These are phyloP conservation scores for Mimosa bimucronata DNA, from an alignment of 306 rosid species.

Conservation along the genomic window DNA sequence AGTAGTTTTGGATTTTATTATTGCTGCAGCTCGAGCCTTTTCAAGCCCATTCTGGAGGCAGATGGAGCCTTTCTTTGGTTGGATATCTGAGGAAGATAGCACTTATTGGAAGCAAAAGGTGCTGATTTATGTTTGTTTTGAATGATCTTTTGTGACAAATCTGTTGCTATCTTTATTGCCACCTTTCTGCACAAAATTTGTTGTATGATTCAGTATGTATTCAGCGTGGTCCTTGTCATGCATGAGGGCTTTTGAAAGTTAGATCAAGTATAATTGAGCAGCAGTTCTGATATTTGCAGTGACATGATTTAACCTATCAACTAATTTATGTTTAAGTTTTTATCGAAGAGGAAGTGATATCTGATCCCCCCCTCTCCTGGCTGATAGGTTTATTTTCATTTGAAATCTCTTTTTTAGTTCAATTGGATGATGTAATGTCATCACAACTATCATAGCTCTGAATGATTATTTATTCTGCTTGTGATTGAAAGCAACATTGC, in stretches of 20 bases:
- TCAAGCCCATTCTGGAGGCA: slow-evolving; percentile 83
- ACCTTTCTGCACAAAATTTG: background rate
- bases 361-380: background rate
- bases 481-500: background rate
- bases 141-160: slow-evolving; percentile 8
- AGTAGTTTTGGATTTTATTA: slow-evolving; percentile 42
- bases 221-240: slow-evolving; percentile 18
- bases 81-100: slow-evolving; percentile 71
- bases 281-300: slow-evolving; percentile 8
- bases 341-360: slow-evolving; percentile 26
- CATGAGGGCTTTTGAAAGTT: slow-evolving; percentile 8
- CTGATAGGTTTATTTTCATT: background rate
- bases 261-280: slow-evolving; percentile 10
- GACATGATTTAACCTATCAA: slow-evolving; percentile 10
- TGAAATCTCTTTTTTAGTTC: background rate
- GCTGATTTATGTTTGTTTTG: slow-evolving; percentile 32
- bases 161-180: background rate
- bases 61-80: slow-evolving; percentile 83
- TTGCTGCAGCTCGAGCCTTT: slow-evolving; percentile 64
- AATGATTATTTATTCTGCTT: background rate
- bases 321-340: slow-evolving; percentile 10
- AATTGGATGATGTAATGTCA: background rate
- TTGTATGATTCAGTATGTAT: slow-evolving; percentile 2
- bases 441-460: slow-evolving; percentile 6
- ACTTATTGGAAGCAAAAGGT: slow-evolving; percentile 83